These are phyloP conservation scores for Globisporangium solare DNA, from an alignment of 352 stramenopile genomes.

Conservation along the genomic window DNA sequence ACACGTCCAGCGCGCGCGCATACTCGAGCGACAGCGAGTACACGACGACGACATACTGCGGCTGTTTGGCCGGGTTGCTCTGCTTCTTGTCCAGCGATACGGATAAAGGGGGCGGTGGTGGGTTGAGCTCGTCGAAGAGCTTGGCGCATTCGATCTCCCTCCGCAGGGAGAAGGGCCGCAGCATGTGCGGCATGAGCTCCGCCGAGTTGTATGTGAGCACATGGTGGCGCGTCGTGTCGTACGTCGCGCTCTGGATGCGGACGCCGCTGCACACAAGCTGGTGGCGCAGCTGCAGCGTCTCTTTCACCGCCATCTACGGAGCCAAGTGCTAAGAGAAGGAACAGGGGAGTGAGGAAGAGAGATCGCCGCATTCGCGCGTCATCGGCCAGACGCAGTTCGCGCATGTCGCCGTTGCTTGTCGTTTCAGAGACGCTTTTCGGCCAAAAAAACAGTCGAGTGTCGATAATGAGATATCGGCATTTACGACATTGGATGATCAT, in stretches of 20 bases:
- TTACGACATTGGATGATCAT: no score
- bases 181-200: slow-evolving; percentile 34
- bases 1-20: slow-evolving; percentile 40
- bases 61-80: slow-evolving; percentile 6
- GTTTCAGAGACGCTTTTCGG: no score
- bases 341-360: no score
- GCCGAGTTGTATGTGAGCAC: slow-evolving; percentile 57
- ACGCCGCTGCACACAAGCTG: slow-evolving; percentile 59
- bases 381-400: no score
- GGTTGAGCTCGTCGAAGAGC: slow-evolving; percentile 39
- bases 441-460: no score
- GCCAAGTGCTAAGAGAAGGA: no score
- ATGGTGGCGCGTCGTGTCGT: slow-evolving; percentile 68
- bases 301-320: slow-evolving; percentile 19
- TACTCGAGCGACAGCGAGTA: slow-evolving; percentile 38
- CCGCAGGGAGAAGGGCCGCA: slow-evolving; percentile 70
- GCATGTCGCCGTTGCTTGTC: no score
- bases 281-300: slow-evolving; percentile 75
- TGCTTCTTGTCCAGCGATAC: slow-evolving; percentile 1
- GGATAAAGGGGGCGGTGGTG: no score
- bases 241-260: slow-evolving; percentile 43
- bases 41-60: slow-evolving; percentile 13
- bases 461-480: no score
- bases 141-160: slow-evolving; percentile 53
- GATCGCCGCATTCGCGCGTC: no score